phyloP scores from a whole-genome alignment of 2,329 filamentous ascomycete species.

The Pseudocercospora musae region DNA sequence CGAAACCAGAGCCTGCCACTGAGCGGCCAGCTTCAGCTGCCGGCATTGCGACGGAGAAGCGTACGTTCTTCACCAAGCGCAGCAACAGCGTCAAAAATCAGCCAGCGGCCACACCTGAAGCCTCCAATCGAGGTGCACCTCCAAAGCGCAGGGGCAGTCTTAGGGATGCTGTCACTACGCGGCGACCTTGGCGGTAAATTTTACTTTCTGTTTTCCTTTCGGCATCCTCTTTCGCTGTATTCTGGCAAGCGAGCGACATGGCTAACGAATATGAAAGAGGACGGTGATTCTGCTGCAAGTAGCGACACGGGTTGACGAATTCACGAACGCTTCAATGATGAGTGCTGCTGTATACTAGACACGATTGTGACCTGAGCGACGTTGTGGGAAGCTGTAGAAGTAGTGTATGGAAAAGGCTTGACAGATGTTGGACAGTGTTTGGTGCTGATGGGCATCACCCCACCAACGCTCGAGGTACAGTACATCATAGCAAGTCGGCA shows the following conservation, averaged over 20 bases:
- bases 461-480: background rate
- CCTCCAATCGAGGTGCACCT: conserved; percentile 2
- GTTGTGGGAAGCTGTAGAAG: no score
- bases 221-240: background rate
- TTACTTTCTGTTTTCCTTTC: background rate
- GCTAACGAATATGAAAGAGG: conserved; percentile 9
- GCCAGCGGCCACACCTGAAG: background rate
- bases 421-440: background rate
- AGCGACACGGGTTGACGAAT: conserved; percentile 1
- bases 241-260: background rate
- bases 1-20: conserved; percentile 15
- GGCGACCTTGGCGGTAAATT: conserved; percentile 23
- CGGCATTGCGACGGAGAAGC: conserved; percentile 15
- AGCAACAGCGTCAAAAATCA: conserved; percentile 18
- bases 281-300: background rate
- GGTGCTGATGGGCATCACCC: background rate
- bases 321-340: conserved; percentile 10
- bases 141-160: conserved; percentile 24
- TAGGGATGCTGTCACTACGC: conserved; percentile 23
- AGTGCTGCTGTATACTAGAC: conserved; percentile 12
- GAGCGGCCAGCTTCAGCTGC: conserved; percentile 18
- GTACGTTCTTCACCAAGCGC: conserved; percentile 17
- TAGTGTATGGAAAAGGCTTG: conserved; percentile 1
- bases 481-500: no score
- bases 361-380: conserved; percentile 11